A percentile compares a stretch with the other conserved stretches of the same genome.
Conservation (phyloP, 352 stramenopile genomes). For the Poterioochromonas sp. region DNA sequence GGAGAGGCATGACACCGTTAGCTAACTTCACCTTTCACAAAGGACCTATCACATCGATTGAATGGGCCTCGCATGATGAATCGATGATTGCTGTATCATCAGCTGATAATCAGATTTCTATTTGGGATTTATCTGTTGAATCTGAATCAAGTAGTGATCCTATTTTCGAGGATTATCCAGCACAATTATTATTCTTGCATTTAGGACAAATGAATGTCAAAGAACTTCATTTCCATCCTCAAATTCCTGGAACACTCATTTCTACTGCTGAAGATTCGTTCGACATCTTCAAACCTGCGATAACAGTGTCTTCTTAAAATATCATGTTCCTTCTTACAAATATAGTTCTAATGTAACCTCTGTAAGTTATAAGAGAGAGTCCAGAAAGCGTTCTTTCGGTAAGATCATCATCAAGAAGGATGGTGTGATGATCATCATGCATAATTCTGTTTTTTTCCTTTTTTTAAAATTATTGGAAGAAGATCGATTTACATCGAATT, state of each 20-base stretch:
- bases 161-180: slow-evolving; percentile 68
- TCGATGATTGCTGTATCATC: slow-evolving; percentile 85
- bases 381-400: no score
- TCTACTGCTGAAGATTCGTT: slow-evolving; percentile 91
- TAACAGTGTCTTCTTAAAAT: neutral
- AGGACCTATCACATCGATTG: slow-evolving; percentile 89
- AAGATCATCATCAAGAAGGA: no score
- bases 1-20: slow-evolving; percentile 61
- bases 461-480: no score
- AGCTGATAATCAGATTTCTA: slow-evolving; percentile 81
- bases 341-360: no score
- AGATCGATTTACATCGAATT: no score
- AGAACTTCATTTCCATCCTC: slow-evolving; percentile 96
- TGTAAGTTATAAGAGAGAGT: no score
- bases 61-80: slow-evolving; percentile 98
- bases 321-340: neutral
- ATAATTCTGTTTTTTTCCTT: no score
- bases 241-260: slow-evolving; percentile 91
- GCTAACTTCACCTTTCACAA: slow-evolving; percentile 89
- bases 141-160: slow-evolving; percentile 73
- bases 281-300: slow-evolving; percentile 88
- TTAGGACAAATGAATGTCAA: slow-evolving; percentile 97
- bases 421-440: no score
- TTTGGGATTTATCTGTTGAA: slow-evolving; percentile 99
- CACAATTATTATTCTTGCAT: slow-evolving; percentile 98